Percentiles rank a stretch among this genome's conserved stretches.
Evolutionary conservation across 2,329 filamentous ascomycete species (phyloP).

Genomic region (Colletotrichum sp.): DNA sequence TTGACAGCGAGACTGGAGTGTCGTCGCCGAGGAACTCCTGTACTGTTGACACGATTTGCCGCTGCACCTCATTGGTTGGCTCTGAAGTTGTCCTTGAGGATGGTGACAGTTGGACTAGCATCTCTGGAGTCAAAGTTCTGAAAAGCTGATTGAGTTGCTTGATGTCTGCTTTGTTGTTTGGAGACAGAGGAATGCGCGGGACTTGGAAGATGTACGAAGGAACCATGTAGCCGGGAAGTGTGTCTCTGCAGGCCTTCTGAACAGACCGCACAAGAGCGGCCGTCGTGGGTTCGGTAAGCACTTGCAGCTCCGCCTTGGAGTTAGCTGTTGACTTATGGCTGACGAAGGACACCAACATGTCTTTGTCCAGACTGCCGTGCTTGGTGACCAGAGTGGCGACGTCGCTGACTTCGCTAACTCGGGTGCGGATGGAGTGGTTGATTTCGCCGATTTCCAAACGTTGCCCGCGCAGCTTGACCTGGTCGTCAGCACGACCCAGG

Average conservation of each 20-base stretch:
- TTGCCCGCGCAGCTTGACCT: constrained; percentile 90
- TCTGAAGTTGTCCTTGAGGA: constrained; percentile 24
- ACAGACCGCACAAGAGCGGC: constrained; percentile 30
- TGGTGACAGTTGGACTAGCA: constrained; percentile 62
- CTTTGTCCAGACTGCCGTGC: constrained; percentile 75
- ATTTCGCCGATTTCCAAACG: constrained; percentile 91
- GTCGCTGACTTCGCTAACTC: constrained; percentile 64
- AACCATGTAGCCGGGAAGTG: constrained; percentile 86
- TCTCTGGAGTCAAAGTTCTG: constrained; percentile 59
- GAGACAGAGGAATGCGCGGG: constrained; percentile 75
- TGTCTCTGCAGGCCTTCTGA: constrained; percentile 64
- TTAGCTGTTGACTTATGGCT: constrained; percentile 34
- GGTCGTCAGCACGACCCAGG: constrained; percentile 85
- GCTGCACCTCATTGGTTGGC: constrained; percentile 40
- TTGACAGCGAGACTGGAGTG: constrained; percentile 51
- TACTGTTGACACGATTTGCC: constrained; percentile 58
- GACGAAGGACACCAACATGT: constrained; percentile 83
- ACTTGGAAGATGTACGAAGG: constrained; percentile 82
- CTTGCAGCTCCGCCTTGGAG: constrained; percentile 19
- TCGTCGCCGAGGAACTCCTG: constrained; percentile 55
- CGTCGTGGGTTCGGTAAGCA: constrained; percentile 23
- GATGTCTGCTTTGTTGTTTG: constrained; percentile 88
- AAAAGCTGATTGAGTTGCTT: constrained; percentile 75
- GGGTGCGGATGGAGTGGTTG: constrained; percentile 77
- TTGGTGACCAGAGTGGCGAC: constrained; percentile 78